Base-by-base conservation (phyloP, 1,139 yeast species). In the Scheffersomyces segobiensis region DNA sequence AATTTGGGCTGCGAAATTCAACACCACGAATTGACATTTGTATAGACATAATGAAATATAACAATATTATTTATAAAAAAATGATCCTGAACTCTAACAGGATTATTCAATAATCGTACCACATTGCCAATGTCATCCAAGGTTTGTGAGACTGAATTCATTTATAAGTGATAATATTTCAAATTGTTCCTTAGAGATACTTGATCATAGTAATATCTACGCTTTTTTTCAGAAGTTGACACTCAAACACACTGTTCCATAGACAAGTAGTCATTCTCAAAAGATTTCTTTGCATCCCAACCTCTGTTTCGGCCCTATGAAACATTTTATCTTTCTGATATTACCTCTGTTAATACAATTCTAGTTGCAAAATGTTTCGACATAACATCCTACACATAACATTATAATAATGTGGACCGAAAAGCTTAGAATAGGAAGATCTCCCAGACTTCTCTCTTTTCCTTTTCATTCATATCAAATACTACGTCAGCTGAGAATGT, bases 401-500 rank as follows among this genome's bases (percentile, higher is more conserved):
- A 32, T 4, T 17, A 1, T 3, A 7, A 14, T 2, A 32, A 10
- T 32, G 12, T 32, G 42, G 42, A 32, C 12, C 12, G 42, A 32
- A 32, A 32, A 32, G 42, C 12, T 24, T 24, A 24, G 26, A 7
- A 24, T 24, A 24, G 32, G 5, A 7, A 32, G 42, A 32, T 32
- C 42, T 32, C 42, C 42, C 42, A 32, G 42, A 32, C 12, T 12
- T 32, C 42, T 32, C 8, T 4, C 17, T 12, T 2, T 32, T n/a
- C 8, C 17, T 32, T 32, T 32, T 32, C 42, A 32, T 32, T 32
- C 42, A 32, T 7, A 5, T 32, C 42, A 14, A 32, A 12, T 7
- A 32, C 42, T 10, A 12, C 42, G 42, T 32, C 12, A 2, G 42
- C 3, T 4, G 5, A 32, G 12, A 19, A 63, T 65, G 68, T 53